Evolutionary conservation across 768 basidiomycete genomes (phyloP).

Genomic region (Kwoniella sp.): DNA sequence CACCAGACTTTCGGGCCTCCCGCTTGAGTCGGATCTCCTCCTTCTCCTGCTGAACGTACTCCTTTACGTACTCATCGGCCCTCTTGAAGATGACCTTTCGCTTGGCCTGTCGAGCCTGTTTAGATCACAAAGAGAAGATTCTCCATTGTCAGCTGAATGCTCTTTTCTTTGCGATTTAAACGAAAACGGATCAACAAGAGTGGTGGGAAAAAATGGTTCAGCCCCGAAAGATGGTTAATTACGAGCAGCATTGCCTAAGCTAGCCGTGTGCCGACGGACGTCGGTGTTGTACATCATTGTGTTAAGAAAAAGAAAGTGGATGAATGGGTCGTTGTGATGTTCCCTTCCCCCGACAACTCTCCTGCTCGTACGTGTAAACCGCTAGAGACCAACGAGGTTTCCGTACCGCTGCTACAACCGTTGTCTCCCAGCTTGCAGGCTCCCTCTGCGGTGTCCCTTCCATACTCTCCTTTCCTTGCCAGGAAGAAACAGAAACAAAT

Average conservation of each 20-base stretch:
- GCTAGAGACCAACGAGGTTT: no score
- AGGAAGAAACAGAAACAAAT: background rate
- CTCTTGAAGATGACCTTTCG: slow-evolving; percentile 99
- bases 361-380: no score
- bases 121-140: background rate
- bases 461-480: background rate
- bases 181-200: background rate
- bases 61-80: slow-evolving; percentile 96
- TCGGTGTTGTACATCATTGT: slow-evolving; percentile 79
- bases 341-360: slow-evolving; percentile 1
- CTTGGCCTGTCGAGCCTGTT: slow-evolving; percentile 82
- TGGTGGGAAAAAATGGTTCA: slow-evolving; percentile 58
- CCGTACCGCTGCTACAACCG: no score
- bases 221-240: slow-evolving; percentile 96
- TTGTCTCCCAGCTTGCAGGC: no score
- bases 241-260: slow-evolving; percentile 71
- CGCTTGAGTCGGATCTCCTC: slow-evolving; percentile 96
- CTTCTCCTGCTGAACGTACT: slow-evolving; percentile 87
- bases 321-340: slow-evolving; percentile 1
- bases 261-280: slow-evolving; percentile 68
- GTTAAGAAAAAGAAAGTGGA: slow-evolving; percentile 6
- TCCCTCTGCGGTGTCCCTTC: no score
- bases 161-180: background rate
- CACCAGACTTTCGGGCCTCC: slow-evolving; percentile 83
- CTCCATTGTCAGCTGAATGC: background rate